A percentile compares a stretch with the other conserved stretches of the same genome.
phyloP scores from a whole-genome alignment of 805 yeast species.

The Saccharomycopsis microspora region DNA sequence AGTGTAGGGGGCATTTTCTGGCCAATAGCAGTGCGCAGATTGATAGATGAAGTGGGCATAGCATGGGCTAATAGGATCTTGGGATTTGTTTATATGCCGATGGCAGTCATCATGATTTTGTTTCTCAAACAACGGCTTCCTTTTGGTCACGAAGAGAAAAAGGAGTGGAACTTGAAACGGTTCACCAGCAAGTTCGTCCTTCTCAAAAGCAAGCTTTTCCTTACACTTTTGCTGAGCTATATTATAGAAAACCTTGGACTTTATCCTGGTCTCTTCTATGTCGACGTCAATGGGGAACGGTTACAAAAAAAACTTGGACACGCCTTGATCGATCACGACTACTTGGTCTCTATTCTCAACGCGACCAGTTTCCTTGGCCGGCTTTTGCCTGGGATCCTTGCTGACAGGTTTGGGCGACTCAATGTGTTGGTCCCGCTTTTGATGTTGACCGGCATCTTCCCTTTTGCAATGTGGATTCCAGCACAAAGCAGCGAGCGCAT shows the following conservation, averaged over 20 bases:
- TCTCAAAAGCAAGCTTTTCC: not conserved
- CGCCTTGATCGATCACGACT: not conserved
- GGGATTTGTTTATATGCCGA: conserved; percentile 20
- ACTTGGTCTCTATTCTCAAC: conserved; percentile 21
- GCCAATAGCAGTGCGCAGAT: conserved; percentile 30
- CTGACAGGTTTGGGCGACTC: conserved; percentile 36
- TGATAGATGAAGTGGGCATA: conserved; percentile 30
- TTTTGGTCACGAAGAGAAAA: conserved; percentile 17
- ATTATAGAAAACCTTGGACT: conserved; percentile 20
- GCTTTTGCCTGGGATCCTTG: conserved; percentile 33
- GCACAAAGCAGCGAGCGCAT: conserved; percentile 19
- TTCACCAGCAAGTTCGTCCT: too few species aligned
- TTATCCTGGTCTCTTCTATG: conserved; percentile 24
- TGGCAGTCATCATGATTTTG: conserved; percentile 22
- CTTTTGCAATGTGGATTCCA: conserved; percentile 24
- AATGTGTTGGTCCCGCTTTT: conserved; percentile 27
- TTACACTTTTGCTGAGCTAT: conserved; percentile 2
- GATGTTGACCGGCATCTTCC: conserved; percentile 21
- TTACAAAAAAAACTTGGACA: conserved; percentile 6
- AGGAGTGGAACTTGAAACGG: conserved; percentile 9
- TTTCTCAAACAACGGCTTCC: conserved; percentile 23
- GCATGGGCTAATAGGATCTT: conserved; percentile 35
- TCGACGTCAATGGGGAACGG: conserved; percentile 15
- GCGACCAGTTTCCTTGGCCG: conserved; percentile 40
- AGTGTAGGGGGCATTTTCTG: conserved; percentile 44